phyloP scores from a whole-genome alignment of 805 yeast species.

The Danielia oregonensis region DNA sequence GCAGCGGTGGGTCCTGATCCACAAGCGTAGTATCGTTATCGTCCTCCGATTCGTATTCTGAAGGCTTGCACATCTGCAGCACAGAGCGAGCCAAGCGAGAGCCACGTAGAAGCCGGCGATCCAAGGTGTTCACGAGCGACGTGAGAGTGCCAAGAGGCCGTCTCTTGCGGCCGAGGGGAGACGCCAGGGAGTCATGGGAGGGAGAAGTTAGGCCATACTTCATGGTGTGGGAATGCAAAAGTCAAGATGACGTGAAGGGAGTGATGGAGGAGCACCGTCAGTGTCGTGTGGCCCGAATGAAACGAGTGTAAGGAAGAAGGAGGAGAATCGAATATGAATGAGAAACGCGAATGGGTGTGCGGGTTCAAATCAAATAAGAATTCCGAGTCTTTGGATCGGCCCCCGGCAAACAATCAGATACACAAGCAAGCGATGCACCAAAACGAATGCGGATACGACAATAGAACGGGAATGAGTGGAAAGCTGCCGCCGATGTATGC shows the following conservation, averaged over 20 bases:
- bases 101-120: slow-evolving; percentile 13
- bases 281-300: no score
- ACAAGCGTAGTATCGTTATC: slow-evolving; percentile 16
- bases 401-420: no score
- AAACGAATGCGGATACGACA: no score
- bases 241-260: neutral
- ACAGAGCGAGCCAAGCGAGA: slow-evolving; percentile 11
- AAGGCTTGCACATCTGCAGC: slow-evolving; percentile 7
- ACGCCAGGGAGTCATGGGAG: neutral
- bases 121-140: slow-evolving; percentile 15
- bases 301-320: no score
- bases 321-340: no score
- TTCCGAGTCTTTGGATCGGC: no score
- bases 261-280: no score
- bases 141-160: slow-evolving; percentile 13
- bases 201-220: neutral
- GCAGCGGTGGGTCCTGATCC: slow-evolving; percentile 16
- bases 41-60: slow-evolving; percentile 8
- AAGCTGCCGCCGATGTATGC: no score
- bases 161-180: slow-evolving; percentile 3
- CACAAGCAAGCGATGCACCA: no score
- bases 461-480: no score
- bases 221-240: neutral
- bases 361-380: no score
- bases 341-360: no score